Percentiles rank a stretch among this genome's conserved stretches.
Conservation (phyloP, 208 protist species). For the Trypanosoma brucei region DNA sequence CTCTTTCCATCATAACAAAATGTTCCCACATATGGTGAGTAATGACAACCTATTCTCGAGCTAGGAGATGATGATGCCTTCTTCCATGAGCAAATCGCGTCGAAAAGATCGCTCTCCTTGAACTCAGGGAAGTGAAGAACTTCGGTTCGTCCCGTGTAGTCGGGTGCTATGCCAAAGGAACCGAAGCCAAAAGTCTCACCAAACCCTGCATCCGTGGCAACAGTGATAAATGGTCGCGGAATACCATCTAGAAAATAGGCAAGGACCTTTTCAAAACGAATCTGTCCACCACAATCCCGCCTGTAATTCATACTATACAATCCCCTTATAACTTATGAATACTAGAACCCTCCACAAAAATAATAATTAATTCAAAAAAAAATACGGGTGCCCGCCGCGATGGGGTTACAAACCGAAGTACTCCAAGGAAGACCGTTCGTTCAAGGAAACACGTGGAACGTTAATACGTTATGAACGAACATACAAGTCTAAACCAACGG, state of each 20-base stretch:
- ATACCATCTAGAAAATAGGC: slow-evolving; percentile 84
- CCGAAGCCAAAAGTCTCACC: slow-evolving; percentile 55
- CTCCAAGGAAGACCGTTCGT: too few relatives aligned
- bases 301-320: slow-evolving; percentile 24
- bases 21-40: slow-evolving; percentile 72
- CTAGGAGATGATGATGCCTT: slow-evolving; percentile 33
- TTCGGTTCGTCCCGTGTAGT: slow-evolving; percentile 65
- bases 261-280: slow-evolving; percentile 80
- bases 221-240: slow-evolving; percentile 56
- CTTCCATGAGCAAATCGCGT: slow-evolving; percentile 27
- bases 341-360: not conserved
- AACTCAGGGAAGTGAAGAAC: slow-evolving; percentile 36
- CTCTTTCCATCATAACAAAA: slow-evolving; percentile 47
- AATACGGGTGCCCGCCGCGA: not conserved
- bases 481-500: too few relatives aligned
- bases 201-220: slow-evolving; percentile 16
- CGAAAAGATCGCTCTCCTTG: slow-evolving; percentile 33
- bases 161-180: slow-evolving; percentile 60
- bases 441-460: too few relatives aligned
- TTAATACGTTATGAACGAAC: too few relatives aligned
- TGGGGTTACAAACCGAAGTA: too few relatives aligned
- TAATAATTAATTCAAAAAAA: not conserved
- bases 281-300: slow-evolving; percentile 38
- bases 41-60: slow-evolving; percentile 81
- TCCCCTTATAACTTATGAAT: not conserved